Conservation (phyloP, 2,329 filamentous ascomycete species). For the Exophiala viscosa region DNA sequence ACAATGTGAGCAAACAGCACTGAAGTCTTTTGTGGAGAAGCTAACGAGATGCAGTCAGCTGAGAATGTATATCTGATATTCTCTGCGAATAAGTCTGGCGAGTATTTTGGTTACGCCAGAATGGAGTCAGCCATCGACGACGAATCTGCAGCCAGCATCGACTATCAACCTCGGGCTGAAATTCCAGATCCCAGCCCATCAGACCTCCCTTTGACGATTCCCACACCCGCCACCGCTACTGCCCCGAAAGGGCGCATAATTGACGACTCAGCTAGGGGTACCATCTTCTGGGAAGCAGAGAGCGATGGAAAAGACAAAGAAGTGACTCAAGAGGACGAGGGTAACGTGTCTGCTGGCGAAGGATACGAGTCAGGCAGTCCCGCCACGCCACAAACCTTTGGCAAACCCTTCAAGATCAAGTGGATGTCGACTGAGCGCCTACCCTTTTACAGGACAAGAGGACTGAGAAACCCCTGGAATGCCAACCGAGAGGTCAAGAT, state of each 20-base stretch:
- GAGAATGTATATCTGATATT: conserved; percentile 90
- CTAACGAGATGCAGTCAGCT: conserved; percentile 53
- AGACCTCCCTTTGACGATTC: conserved; percentile 73
- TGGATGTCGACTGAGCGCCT: conserved; percentile 82
- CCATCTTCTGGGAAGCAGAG: conserved; percentile 93
- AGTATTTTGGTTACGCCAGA: conserved; percentile 91
- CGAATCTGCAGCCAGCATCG: conserved; percentile 62
- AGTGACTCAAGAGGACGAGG: conserved; percentile 32
- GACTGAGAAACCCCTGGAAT: conserved; percentile 90
- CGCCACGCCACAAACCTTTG: conserved; percentile 62
- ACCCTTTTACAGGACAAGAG: conserved; percentile 84
- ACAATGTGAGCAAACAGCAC: conserved; percentile 57
- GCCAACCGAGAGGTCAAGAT: conserved; percentile 95
- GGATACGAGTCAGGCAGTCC: conserved; percentile 21
- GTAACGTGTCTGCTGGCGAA: conserved; percentile 18
- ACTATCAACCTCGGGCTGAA: conserved; percentile 65
- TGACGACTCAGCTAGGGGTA: conserved; percentile 87
- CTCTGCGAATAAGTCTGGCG: conserved; percentile 94
- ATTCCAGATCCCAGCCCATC: conserved; percentile 40
- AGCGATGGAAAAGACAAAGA: conserved; percentile 44
- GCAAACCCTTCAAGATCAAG: conserved; percentile 85
- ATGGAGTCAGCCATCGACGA: conserved; percentile 84
- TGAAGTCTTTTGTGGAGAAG: neutral
- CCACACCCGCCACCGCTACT: conserved; percentile 71
- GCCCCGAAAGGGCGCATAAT: conserved; percentile 83